Base-by-base conservation (phyloP, 2,329 filamentous ascomycete species). In the Beauveria scarabaeidicola region DNA sequence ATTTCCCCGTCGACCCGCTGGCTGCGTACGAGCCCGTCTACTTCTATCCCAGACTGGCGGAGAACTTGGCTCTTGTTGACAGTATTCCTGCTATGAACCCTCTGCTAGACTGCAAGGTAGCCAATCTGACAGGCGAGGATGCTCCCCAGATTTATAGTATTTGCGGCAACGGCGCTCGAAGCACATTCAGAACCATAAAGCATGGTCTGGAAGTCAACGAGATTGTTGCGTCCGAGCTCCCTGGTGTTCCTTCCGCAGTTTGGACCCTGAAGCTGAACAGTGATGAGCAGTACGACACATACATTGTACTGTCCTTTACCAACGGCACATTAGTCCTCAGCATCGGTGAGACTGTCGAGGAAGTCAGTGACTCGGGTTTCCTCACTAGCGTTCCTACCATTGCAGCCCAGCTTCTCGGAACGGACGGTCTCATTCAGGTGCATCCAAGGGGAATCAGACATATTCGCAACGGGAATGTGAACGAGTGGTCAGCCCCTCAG, bases 361-460 rank as follows among this genome's bases (percentile, higher is more conserved):
- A 97, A 74, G 91, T 97, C 3, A 91, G 87, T 8, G 91, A 97
- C 69, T 96, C 92, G 10, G 91, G 93, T 0, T 97, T 99, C 69
- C 77, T 97, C 10, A 89, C 90, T 0, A 88, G 88, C 11, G 91
- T 94, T 9, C 87, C 92, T 2, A 99, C 95, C 0, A 78, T 99
- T 17, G 92, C 92, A 7, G 91, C 96, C 5, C 93, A 97, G 69
- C 90, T 97, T 67, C 86, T 99, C 53, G 95, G 94, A 46, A 91
- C 97, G 60, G 90, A 96, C 70, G 90, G 91, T 27, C 79, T 97
- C 44, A 86, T 99, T 19, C 94, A 99, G 71, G 90, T 99, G 6
- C 92, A 99, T 67, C 91, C 93, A n/a, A 92, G 92, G 69, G 94
- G 94, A 59, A 96, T 99, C 62, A 85, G 92, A 52, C 92, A 97